These are phyloP conservation scores for Fusarium sp. DNA, from an alignment of 2,329 filamentous ascomycete genomes.

Conservation along the genomic window DNA sequence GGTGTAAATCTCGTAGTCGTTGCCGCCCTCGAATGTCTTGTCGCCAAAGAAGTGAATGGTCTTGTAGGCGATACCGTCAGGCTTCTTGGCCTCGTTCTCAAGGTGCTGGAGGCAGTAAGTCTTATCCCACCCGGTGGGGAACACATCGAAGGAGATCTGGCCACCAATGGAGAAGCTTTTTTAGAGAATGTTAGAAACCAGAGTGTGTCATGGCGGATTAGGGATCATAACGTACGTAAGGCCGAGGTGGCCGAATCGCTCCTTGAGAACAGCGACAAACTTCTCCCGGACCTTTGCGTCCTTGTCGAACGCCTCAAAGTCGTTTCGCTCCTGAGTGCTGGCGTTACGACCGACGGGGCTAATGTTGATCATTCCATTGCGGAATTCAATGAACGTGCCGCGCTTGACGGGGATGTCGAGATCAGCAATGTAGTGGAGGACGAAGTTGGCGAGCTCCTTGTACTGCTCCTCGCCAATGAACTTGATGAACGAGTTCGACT, in stretches of 20 bases:
- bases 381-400: slow-evolving; percentile 87
- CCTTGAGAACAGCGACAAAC: slow-evolving; percentile 80
- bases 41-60: slow-evolving; percentile 98
- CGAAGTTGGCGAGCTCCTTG: slow-evolving; percentile 80
- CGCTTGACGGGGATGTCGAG: slow-evolving; percentile 85
- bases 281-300: slow-evolving; percentile 78
- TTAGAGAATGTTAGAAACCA: slow-evolving; percentile 4
- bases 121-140: slow-evolving; percentile 98
- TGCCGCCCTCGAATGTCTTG: slow-evolving; percentile 90
- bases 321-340: slow-evolving; percentile 78
- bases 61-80: slow-evolving; percentile 79
- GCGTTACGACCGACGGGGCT: slow-evolving; percentile 89
- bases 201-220: not conserved
- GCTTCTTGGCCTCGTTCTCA: slow-evolving; percentile 78
- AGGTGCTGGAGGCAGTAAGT: slow-evolving; percentile 93
- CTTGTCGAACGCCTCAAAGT: slow-evolving; percentile 85
- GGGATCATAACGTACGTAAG: slow-evolving; percentile 73
- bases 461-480: slow-evolving; percentile 88
- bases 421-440: slow-evolving; percentile 85
- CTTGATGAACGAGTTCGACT: slow-evolving; percentile 86
- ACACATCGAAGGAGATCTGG: slow-evolving; percentile 98
- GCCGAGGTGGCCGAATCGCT: slow-evolving; percentile 84
- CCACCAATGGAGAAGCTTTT: slow-evolving; percentile 90
- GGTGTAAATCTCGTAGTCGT: slow-evolving; percentile 93
- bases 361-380: slow-evolving; percentile 92